A percentile compares a stretch with the other conserved stretches of the same genome.
phyloP scores from a whole-genome alignment of 768 basidiomycete species.

The Porphyrellus cyaneotinctus region DNA sequence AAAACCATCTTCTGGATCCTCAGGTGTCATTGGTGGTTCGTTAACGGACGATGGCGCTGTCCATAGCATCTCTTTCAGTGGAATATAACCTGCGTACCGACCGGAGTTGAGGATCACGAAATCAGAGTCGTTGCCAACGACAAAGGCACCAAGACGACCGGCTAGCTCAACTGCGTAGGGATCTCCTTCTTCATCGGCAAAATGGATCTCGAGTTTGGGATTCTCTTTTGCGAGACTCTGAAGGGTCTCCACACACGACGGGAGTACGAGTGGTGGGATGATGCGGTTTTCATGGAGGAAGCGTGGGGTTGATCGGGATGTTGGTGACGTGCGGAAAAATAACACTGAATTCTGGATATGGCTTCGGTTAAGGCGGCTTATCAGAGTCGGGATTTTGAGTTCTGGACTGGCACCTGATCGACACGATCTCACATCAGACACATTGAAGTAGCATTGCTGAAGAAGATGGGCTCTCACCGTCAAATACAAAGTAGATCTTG shows the following conservation, averaged over 20 bases:
- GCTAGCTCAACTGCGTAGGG: conserved; percentile 84
- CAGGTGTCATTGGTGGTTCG: conserved; percentile 16
- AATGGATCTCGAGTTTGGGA: conserved; percentile 50
- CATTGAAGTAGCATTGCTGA: not conserved
- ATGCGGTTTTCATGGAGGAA: conserved; percentile 74
- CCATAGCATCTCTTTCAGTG: conserved; percentile 77
- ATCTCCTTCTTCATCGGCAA: conserved; percentile 80
- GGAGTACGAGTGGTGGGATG: conserved; percentile 63
- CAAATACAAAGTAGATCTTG: conserved; percentile 72
- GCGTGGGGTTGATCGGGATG: conserved; percentile 57
- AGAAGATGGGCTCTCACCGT: conserved; percentile 49
- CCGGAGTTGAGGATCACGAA: conserved; percentile 74
- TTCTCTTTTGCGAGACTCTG: conserved; percentile 34
- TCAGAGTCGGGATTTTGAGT: conserved; percentile 68
- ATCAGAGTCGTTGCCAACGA: conserved; percentile 78
- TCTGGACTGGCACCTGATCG: conserved; percentile 59
- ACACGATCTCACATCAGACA: conserved; percentile 12
- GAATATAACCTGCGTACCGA: conserved; percentile 74
- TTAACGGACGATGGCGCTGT: conserved; percentile 24
- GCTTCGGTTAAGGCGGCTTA: conserved; percentile 54
- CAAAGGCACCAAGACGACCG: conserved; percentile 66
- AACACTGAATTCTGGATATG: conserved; percentile 60
- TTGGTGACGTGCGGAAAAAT: conserved; percentile 75
- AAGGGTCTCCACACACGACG: conserved; percentile 56
- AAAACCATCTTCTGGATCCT: conserved; percentile 52